Base-by-base conservation (phyloP, 2,329 filamentous ascomycete species). In the Ceratocystis harringtonii region DNA sequence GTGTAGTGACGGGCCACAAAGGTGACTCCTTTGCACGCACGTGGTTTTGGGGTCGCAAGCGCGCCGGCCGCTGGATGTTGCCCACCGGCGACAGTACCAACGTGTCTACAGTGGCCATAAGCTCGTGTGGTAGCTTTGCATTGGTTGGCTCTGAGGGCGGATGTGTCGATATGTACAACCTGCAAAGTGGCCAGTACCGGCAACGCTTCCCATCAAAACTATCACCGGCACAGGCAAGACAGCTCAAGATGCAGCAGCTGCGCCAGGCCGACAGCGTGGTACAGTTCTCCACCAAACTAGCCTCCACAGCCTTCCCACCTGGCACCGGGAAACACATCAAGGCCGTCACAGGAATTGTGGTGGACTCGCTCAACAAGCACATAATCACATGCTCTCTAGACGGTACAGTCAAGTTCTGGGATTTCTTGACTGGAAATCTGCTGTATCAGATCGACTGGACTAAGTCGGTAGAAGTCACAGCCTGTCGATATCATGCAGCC, bases 11-110 rank as follows among this genome's bases (percentile, higher is more conserved):
- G 3, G 92, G 91, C 8, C 95, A 99, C 73, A 87, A 87, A 71
- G 84, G 87, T 63, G 92, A 97, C 72, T 82, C 85, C 57, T 89
- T 84, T 72, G 94, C 91, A 19, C 84, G 94, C 64, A 97, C 94
- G 1, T 99, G 94, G 94, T 96, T 96, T 76, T 97, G 94, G 92
- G 94, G 92, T 5, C 86, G 90, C 66, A 96, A 95, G 76, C 86
- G 88, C 71, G 92, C 94, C 61, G 94, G 94, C 10, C 82, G 94
- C 69, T 99, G 94, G 94, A 87, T 89, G 0, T 90, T 99, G 70
- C 85, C 89, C 69, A 96, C 92, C 0, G 83, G 87, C 50, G 94
- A 99, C 75, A 83, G 84, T 19, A 82, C 84, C n/a, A 83, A 90
- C 71, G 92, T 96, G 67, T 84, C 88, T 69, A 92, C 89, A 64